phyloP scores from a whole-genome alignment of 1,284 basidiomycete species.

The Cerrena zonata region DNA sequence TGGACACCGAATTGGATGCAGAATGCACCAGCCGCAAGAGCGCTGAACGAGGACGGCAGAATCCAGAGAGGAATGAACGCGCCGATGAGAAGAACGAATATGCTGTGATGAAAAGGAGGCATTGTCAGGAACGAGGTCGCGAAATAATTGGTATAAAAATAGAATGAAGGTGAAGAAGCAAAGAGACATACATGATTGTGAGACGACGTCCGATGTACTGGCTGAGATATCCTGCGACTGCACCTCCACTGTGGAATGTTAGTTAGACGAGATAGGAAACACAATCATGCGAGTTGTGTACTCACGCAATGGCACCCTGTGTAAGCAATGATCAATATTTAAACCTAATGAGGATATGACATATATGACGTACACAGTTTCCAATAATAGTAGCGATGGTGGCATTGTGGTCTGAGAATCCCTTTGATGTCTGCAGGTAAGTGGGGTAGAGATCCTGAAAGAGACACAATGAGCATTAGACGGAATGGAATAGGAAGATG shows the following conservation, averaged over 20 bases:
- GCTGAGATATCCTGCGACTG: constrained; percentile 70
- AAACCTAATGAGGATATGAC: constrained; percentile 22
- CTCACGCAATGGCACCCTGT: constrained; percentile 72
- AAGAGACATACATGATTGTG: constrained; percentile 63
- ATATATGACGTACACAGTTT: constrained; percentile 58
- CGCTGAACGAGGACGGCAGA: constrained; percentile 60
- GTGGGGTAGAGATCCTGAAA: constrained; percentile 71
- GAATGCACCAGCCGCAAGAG: constrained; percentile 74
- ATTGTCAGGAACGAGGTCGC: constrained; percentile 10
- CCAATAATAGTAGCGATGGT: constrained; percentile 89
- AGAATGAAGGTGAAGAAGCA: constrained; percentile 17
- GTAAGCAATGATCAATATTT: constrained; percentile 9
- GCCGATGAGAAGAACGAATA: constrained; percentile 54
- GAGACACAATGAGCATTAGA: background rate
- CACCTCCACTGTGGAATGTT: constrained; percentile 55
- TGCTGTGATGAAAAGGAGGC: constrained; percentile 27
- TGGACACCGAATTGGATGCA: constrained; percentile 83
- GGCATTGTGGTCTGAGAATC: constrained; percentile 52
- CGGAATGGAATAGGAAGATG: constrained; percentile 2
- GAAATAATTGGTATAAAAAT: constrained; percentile 4
- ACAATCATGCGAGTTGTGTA: constrained; percentile 8
- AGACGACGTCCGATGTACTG: constrained; percentile 87
- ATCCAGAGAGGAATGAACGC: constrained; percentile 85
- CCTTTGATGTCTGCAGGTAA: constrained; percentile 63
- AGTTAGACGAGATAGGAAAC: constrained; percentile 17